Conservation (phyloP, 2,329 filamentous ascomycete species). For the Sporothrix euskadiensis region DNA sequence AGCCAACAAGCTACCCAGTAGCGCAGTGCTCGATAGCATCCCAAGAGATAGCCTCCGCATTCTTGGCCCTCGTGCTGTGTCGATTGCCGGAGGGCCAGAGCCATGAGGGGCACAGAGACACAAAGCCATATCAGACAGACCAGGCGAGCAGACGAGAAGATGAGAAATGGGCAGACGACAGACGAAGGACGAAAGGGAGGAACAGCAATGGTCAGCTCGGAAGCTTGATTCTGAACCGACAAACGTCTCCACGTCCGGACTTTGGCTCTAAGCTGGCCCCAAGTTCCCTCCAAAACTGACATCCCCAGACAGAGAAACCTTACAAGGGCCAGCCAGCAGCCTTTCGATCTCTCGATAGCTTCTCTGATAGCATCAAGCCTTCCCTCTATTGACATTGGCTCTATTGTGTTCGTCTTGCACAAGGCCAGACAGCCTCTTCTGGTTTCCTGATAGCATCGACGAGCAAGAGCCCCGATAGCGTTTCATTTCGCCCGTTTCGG, state of each 20-base stretch:
- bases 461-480: slow-evolving; percentile 8
- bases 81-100: slow-evolving; percentile 9
- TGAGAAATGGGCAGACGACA: neutral
- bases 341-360: slow-evolving; percentile 10
- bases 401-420: neutral
- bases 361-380: slow-evolving; percentile 8
- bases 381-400: neutral
- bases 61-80: neutral
- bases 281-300: neutral
- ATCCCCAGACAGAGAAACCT: neutral
- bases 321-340: neutral
- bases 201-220: neutral
- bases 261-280: neutral
- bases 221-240: neutral
- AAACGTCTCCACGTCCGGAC: neutral
- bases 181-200: neutral
- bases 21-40: slow-evolving; percentile 11
- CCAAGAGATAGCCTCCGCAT: slow-evolving; percentile 19
- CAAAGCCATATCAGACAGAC: neutral
- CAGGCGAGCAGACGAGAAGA: neutral
- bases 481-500: neutral
- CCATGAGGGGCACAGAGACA: neutral
- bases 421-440: neutral
- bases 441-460: slow-evolving; percentile 14
- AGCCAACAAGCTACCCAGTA: neutral